Percentiles rank a stretch among this genome's conserved stretches.
Conservation (phyloP, 2,329 filamentous ascomycete genomes). For the Fusarium sp. region DNA sequence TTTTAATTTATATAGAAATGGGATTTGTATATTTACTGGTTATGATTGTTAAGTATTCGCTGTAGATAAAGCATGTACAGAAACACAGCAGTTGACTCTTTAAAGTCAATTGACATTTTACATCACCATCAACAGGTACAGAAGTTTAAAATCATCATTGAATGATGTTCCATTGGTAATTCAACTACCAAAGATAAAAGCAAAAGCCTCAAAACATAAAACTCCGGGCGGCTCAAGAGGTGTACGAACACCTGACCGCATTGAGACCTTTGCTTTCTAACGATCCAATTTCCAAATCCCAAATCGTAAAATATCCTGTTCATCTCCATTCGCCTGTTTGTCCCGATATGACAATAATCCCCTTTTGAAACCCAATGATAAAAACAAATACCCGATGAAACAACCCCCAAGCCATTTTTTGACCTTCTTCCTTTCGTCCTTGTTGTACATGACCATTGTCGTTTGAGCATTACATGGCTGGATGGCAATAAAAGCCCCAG, state of each 20-base stretch:
- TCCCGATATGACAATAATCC: conserved; percentile 1
- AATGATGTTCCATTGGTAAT: conserved; percentile 31
- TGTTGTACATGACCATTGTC: conserved; percentile 33
- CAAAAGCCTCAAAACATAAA: conserved; percentile 38
- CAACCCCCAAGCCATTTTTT: conserved; percentile 19
- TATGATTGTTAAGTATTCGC: too few species aligned
- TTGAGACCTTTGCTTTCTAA: conserved; percentile 43
- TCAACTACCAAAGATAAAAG: conserved; percentile 24
- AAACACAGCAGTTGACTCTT: neutral
- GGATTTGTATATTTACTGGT: too few species aligned
- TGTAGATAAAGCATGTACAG: too few species aligned
- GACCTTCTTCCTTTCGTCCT: conserved; percentile 7
- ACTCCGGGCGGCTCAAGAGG: conserved; percentile 30
- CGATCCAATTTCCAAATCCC: conserved; percentile 11
- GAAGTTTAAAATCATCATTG: conserved; percentile 16
- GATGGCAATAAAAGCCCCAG: neutral
- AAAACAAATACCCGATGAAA: conserved; percentile 3
- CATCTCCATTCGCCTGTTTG: conserved; percentile 23
- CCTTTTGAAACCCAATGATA: neutral
- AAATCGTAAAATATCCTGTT: conserved; percentile 7
- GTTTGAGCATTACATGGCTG: conserved; percentile 26
- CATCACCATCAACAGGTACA: neutral
- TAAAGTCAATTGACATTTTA: neutral
- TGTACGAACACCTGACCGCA: conserved; percentile 25
- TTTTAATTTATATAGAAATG: too few species aligned